Base-by-base conservation (phyloP, 2,329 filamentous ascomycete species). In the Fusarium nodosum region DNA sequence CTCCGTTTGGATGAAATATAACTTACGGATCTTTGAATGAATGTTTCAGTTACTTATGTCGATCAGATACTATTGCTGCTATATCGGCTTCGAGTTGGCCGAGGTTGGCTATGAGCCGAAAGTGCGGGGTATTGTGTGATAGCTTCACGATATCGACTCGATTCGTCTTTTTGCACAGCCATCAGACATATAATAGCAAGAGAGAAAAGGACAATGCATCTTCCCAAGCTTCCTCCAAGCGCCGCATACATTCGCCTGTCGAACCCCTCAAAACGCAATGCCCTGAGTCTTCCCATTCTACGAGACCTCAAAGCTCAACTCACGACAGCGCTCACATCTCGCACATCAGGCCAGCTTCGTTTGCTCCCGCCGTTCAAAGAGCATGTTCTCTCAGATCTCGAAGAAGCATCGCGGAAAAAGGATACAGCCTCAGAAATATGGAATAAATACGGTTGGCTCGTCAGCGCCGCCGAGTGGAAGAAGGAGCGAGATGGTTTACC, bases 201-300 rank as follows among this genome's bases (percentile, higher is more conserved):
- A n/a, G 5, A 50, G 22, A 34, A 18, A 22, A 24, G 3, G 18
- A 26, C 18, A 22, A 73, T 74, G 72, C 60, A 22, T 18, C 36
- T 75, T 7, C 72, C 69, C 1, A 72, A 71, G 13, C 55, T 74
- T 0, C 72, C 72, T 2, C 31, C 55, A 0, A 39, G 47, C 28
- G 67, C 52, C 6, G 60, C 71, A 1, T 74, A 74, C 38, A 69
- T 74, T 16, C 64, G 41, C 1, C 57, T 74, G 4, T 57, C 36
- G 46, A 74, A 74, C 20, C 72, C 72, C 0, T 18, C 63, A 8
- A 69, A 48, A 4, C 67, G 72, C 20, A 74, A 75, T n/a, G 72
- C 72, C 7, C 30, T 75, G 9, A 74, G 71, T 20, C 42, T 74
- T 4, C 16, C 51, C 0, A 50, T 74, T 1, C 26, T 74, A 7